A percentile compares a stretch with the other conserved stretches of the same genome.
phyloP scores from a whole-genome alignment of 2,329 filamentous ascomycete species.

The Chaetomiaceae sp. region DNA sequence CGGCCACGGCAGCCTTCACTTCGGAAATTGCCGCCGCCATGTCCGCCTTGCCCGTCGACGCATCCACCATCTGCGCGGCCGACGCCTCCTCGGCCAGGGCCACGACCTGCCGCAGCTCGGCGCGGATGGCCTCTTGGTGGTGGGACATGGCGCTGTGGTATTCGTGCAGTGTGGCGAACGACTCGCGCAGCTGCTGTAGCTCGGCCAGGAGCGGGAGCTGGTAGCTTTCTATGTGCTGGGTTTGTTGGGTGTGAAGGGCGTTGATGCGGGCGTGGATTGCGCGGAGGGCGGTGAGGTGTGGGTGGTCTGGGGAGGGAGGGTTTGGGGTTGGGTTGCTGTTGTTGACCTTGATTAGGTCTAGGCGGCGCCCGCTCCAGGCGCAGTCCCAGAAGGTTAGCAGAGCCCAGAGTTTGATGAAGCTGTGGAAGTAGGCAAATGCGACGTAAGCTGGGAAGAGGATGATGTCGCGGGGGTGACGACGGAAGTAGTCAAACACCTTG shows the following conservation, averaged over 20 bases:
- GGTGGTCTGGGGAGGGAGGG: not conserved
- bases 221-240: not conserved
- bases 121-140: not conserved
- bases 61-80: not conserved
- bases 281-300: not conserved
- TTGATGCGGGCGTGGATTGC: conserved; percentile 1
- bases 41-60: not conserved
- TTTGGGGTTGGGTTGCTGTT: not conserved
- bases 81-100: not conserved
- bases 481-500: conserved; percentile 53
- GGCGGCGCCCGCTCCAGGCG: conserved; percentile 39
- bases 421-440: conserved; percentile 54
- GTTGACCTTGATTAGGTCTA: conserved; percentile 22
- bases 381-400: conserved; percentile 48
- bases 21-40: not conserved
- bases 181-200: not conserved
- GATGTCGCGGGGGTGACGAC: conserved; percentile 48
- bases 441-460: conserved; percentile 46
- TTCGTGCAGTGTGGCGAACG: not conserved
- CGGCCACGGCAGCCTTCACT: not conserved
- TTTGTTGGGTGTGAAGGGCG: not conserved
- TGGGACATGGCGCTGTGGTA: not conserved
- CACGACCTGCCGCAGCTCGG: not conserved
- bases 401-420: conserved; percentile 54
- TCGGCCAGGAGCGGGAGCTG: conserved; percentile 1